Evolutionary conservation across 2,329 filamentous ascomycete species (phyloP).

Genomic region (Verticillium tricorpus): DNA sequence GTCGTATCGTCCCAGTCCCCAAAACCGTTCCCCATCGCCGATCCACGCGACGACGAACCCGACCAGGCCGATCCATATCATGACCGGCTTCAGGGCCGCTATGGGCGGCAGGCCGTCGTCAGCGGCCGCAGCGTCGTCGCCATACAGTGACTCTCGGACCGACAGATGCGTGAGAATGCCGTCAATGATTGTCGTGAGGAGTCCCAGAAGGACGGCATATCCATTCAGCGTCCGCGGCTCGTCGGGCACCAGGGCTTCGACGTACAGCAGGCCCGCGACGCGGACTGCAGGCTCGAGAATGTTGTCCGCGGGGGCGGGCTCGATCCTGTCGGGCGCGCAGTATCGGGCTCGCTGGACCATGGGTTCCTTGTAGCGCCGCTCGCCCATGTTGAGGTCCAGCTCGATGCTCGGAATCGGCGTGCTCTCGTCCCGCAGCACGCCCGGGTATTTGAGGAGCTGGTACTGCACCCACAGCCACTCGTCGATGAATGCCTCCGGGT

Average conservation of each 20-base stretch:
- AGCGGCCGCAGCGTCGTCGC: background rate
- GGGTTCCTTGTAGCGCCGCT: background rate
- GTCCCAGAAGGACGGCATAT: slow-evolving; percentile 21
- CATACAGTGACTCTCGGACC: background rate
- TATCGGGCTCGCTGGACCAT: background rate
- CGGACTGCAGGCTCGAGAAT: slow-evolving; percentile 23
- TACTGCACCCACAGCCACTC: slow-evolving; percentile 24
- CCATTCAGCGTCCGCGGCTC: slow-evolving; percentile 25
- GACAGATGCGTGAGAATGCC: slow-evolving; percentile 3
- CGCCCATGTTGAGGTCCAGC: background rate
- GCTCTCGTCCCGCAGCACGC: slow-evolving; percentile 15
- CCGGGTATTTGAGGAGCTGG: slow-evolving; percentile 20
- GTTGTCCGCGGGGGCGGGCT: slow-evolving; percentile 3
- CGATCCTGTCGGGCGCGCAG: background rate
- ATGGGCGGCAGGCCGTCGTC: slow-evolving; percentile 5
- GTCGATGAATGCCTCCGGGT: slow-evolving; percentile 25
- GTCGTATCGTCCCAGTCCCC: slow-evolving; percentile 13
- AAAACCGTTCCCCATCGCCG: slow-evolving; percentile 7
- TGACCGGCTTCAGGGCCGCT: slow-evolving; percentile 13
- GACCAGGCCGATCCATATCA: slow-evolving; percentile 23
- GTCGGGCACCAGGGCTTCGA: slow-evolving; percentile 27
- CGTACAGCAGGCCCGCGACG: slow-evolving; percentile 22
- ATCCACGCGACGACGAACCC: slow-evolving; percentile 20
- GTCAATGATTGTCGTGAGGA: slow-evolving; percentile 19
- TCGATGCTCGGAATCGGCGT: background rate